Percentiles rank a stretch among this genome's conserved stretches.
These are phyloP conservation scores for Kalmusia sp. DNA, from an alignment of 2,329 filamentous ascomycete genomes.

Conservation along the genomic window DNA sequence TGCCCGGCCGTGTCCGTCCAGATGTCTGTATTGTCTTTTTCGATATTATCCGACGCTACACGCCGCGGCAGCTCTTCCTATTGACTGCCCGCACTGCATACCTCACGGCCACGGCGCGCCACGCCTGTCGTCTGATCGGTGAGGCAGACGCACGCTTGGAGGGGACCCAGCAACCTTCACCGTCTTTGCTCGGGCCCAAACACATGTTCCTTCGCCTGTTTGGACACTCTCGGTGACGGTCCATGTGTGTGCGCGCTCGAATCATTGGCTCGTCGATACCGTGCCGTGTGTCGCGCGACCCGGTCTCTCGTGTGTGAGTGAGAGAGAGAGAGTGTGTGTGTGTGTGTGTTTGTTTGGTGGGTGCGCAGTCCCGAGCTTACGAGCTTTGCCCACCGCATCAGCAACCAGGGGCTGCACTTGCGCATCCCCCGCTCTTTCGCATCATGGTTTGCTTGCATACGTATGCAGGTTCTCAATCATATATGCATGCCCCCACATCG, in stretches of 20 bases:
- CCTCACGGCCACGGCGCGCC: not conserved
- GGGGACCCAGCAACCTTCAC: not conserved
- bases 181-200: not conserved
- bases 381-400: no score
- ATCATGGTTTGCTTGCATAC: not conserved
- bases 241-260: not conserved
- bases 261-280: no score
- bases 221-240: no score
- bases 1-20: no score
- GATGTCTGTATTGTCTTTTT: no score
- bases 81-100: not conserved
- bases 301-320: no score
- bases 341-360: no score
- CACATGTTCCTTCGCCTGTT: not conserved
- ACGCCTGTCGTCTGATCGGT: no score
- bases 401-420: no score
- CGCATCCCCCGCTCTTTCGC: not conserved
- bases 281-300: no score
- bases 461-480: not conserved
- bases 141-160: conserved; percentile 2
- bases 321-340: no score
- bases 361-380: no score
- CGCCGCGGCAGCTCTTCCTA: conserved; percentile 5
- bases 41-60: conserved; percentile 7
- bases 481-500: not conserved